phyloP scores from a whole-genome alignment of 108 stramenopile genomes.

The Fistulifera pelliculosa region DNA sequence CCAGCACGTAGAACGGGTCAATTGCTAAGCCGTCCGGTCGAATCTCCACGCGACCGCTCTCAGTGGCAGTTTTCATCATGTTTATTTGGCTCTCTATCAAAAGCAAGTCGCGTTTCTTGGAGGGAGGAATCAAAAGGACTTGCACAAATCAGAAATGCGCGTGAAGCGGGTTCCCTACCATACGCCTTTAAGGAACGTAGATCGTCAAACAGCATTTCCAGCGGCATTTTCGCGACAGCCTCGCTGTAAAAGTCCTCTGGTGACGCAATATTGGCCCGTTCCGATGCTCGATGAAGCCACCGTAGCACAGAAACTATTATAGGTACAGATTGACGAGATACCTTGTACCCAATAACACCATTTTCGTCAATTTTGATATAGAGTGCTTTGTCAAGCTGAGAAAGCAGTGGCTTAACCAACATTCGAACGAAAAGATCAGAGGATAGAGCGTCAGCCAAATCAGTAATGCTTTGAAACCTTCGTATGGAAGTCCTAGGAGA shows the following conservation, averaged over 20 bases:
- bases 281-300: constrained; percentile 49
- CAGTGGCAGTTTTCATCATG: constrained; percentile 41
- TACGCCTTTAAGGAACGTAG: constrained; percentile 35
- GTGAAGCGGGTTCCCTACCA: constrained; percentile 22
- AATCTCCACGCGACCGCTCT: constrained; percentile 19
- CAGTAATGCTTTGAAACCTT: constrained; percentile 45
- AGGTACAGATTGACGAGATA: constrained; percentile 29
- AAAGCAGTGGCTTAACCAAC: constrained; percentile 50
- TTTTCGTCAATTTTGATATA: constrained; percentile 28
- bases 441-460: constrained; percentile 40
- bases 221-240: constrained; percentile 37
- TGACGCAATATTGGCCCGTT: constrained; percentile 30
- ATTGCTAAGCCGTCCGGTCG: constrained; percentile 28
- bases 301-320: constrained; percentile 49
- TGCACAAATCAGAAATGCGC: constrained; percentile 44
- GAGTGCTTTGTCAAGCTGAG: constrained; percentile 34
- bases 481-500: constrained; percentile 32
- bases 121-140: constrained; percentile 58
- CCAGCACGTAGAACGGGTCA: constrained; percentile 50
- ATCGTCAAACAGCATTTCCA: constrained; percentile 51
- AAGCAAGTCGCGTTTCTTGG: constrained; percentile 49
- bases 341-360: background rate
- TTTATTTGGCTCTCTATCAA: constrained; percentile 61
- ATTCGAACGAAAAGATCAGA: constrained; percentile 40
- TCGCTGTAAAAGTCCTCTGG: constrained; percentile 56